Evolutionary conservation across 192 early-diverging fungal genomes (phyloP).

Genomic region (Martensiomyces pterosporus): DNA sequence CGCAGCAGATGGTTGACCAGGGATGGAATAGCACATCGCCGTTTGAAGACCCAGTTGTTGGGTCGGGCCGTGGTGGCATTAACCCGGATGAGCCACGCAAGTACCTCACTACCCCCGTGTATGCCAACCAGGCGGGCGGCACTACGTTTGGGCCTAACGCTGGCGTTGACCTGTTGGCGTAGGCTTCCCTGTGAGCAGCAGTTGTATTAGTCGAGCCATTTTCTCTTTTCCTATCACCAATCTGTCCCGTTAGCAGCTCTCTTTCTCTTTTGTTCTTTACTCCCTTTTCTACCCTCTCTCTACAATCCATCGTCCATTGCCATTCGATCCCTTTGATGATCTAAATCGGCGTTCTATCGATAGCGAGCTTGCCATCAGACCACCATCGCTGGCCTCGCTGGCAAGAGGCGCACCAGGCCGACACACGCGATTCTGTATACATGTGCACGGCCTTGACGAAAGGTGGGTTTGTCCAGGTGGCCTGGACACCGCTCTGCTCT

Average conservation of each 20-base stretch:
- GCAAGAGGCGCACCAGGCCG: no score
- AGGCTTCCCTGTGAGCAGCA: not conserved
- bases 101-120: constrained; percentile 39
- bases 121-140: constrained; percentile 31
- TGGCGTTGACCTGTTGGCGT: constrained; percentile 7
- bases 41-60: constrained; percentile 23
- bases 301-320: no score
- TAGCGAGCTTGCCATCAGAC: no score
- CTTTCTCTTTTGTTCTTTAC: constrained; percentile 7
- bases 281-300: not conserved
- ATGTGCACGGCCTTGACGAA: no score
- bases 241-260: constrained; percentile 7
- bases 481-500: no score
- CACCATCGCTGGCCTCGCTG: no score
- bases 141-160: constrained; percentile 2
- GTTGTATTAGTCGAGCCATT: no score
- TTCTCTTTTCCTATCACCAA: constrained; percentile 8
- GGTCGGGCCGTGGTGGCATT: constrained; percentile 17
- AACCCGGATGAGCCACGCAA: constrained; percentile 44
- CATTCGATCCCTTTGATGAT: no score
- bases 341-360: no score
- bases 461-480: no score
- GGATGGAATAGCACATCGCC: constrained; percentile 26
- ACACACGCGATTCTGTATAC: no score
- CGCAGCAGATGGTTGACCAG: constrained; percentile 18